A percentile compares a stretch with the other conserved stretches of the same genome.
Evolutionary conservation across 148 eudicot species (phyloP).

Genomic region (Amaranthus cruentus): DNA sequence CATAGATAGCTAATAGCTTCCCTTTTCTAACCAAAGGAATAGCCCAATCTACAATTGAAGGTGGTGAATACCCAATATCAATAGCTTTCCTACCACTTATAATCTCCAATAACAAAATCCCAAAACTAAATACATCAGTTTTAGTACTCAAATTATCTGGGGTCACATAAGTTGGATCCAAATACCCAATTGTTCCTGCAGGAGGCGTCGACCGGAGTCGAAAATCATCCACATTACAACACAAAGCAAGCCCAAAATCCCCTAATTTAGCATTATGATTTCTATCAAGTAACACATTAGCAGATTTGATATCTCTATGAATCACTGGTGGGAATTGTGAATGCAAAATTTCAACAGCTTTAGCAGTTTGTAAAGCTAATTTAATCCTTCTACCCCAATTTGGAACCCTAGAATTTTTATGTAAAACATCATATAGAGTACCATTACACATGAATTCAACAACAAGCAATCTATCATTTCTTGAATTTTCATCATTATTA

Average conservation of each 20-base stretch:
- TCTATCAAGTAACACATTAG: conserved; percentile 71
- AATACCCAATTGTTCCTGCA: conserved; percentile 90
- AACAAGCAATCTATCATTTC: conserved; percentile 48
- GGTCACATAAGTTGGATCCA: conserved; percentile 83
- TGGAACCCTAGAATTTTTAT: conserved; percentile 43
- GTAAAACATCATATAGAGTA: conserved; percentile 66
- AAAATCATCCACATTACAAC: conserved; percentile 50
- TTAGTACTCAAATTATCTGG: conserved; percentile 89
- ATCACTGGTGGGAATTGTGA: conserved; percentile 72
- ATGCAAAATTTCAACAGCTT: conserved; percentile 64
- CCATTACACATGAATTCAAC: conserved; percentile 93
- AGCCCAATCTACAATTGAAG: conserved; percentile 95
- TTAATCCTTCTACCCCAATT: conserved; percentile 55
- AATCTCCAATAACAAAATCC: conserved; percentile 81
- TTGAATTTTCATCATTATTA: conserved; percentile 12
- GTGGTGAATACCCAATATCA: conserved; percentile 78
- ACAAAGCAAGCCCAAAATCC: conserved; percentile 77
- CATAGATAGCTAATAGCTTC: conserved; percentile 48
- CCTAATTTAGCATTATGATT: conserved; percentile 59
- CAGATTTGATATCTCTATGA: conserved; percentile 88
- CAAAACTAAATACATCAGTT: conserved; percentile 88
- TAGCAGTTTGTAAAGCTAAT: conserved; percentile 61
- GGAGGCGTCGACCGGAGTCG: conserved; percentile 75
- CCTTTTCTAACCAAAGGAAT: conserved; percentile 78
- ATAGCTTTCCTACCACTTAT: conserved; percentile 91